A percentile compares a stretch with the other conserved stretches of the same genome.
phyloP scores from a whole-genome alignment of 352 stramenopile genomes.

The Globisporangium spinosum region DNA sequence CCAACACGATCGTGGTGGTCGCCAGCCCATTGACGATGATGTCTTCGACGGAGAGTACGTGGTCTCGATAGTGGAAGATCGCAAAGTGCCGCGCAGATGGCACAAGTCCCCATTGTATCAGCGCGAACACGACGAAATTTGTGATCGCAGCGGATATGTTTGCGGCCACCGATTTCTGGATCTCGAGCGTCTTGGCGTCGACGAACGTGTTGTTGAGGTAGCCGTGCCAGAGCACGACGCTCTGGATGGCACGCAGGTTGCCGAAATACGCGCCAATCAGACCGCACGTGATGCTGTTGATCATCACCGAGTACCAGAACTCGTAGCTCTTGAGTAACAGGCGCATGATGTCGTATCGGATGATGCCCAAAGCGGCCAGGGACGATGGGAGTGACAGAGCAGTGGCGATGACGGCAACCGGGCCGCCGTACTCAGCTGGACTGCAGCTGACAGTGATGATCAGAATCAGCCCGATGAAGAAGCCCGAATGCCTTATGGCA shows the following conservation, averaged over 20 bases:
- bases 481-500: neutral
- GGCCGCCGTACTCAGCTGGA: neutral
- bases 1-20: neutral
- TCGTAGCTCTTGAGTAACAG: neutral
- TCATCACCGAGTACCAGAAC: neutral
- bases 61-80: neutral
- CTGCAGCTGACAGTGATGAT: neutral
- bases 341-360: neutral
- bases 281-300: neutral
- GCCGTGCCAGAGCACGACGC: neutral
- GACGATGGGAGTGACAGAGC: neutral
- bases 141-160: neutral
- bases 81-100: neutral
- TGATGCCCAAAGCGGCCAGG: neutral
- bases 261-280: neutral
- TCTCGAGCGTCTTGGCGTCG: neutral
- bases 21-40: neutral
- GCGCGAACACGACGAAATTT: neutral
- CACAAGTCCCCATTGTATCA: neutral
- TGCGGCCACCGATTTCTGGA: neutral
- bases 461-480: neutral
- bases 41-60: neutral
- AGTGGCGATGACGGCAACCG: neutral
- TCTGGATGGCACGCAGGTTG: neutral
- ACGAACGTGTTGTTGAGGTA: neutral